Conservation (phyloP, 495 filamentous ascomycete species). For the Hyaloscypha bicolor region DNA sequence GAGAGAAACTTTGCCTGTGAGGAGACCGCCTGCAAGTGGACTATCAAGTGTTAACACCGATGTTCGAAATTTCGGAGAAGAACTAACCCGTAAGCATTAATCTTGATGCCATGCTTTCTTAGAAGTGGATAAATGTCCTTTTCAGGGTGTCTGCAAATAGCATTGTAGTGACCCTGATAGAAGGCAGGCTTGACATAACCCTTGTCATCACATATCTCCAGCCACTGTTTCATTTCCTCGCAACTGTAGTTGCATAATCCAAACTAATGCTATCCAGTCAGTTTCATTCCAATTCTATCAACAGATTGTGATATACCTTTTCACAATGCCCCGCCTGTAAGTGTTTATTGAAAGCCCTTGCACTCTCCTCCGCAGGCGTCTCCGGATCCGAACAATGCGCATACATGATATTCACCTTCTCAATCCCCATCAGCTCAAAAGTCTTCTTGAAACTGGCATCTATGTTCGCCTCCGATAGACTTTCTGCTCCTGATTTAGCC, state of each 20-base stretch:
- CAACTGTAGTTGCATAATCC: conserved; percentile 49
- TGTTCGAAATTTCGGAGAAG: background rate
- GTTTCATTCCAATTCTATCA: no score
- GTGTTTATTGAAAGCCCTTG: conserved; percentile 3
- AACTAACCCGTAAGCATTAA: conserved; percentile 45
- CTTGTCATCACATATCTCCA: conserved; percentile 44
- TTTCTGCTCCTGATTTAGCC: conserved; percentile 7
- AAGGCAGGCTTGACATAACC: conserved; percentile 46
- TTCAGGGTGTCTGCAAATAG: conserved; percentile 43
- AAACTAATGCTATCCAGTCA: background rate
- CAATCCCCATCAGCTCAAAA: conserved; percentile 20
- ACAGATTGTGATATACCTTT: conserved; percentile 16
- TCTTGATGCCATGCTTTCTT: conserved; percentile 47
- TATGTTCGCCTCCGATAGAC: conserved; percentile 20
- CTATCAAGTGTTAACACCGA: conserved; percentile 24
- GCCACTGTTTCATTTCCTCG: conserved; percentile 44
- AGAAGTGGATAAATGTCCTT: conserved; percentile 48
- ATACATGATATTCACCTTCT: conserved; percentile 50
- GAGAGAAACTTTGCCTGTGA: conserved; percentile 43
- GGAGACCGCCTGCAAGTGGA: conserved; percentile 50
- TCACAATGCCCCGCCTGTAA: conserved; percentile 15
- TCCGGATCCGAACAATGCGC: conserved; percentile 13
- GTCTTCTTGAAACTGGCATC: conserved; percentile 27
- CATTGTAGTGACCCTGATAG: conserved; percentile 54
- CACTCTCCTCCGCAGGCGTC: conserved; percentile 11